Base-by-base conservation (phyloP, 2,329 filamentous ascomycete species). In the Byssochlamys sp. region DNA sequence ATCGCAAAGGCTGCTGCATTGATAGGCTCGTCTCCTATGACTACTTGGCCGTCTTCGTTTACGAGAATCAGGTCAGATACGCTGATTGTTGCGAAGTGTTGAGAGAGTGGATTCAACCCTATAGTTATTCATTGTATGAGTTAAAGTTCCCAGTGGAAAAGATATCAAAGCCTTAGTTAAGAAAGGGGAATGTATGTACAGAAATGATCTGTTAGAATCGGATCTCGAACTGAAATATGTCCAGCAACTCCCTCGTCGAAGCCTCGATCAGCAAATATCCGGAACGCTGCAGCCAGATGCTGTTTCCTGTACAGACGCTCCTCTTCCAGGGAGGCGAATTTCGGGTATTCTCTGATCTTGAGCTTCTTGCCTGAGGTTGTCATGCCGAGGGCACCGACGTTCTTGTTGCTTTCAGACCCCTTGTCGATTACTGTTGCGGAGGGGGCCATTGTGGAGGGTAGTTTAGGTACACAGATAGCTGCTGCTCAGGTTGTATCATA, bases 1-100 rank as follows among this genome's bases (percentile, higher is more conserved):
- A 78, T 79, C 0, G 75, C 73, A 60, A 78, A 79, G 0, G 75
- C 77, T 0, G 77, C 76, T 4, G 75, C 73, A 57, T 78, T 78
- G 60, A 79, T 72, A n/a, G 60, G 67, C 65, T 73, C 74, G 57
- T 73, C 70, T 9, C 74, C 74, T 19, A 73, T 65, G 1, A 75
- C 73, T 1, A 75, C 70, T 24, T 71, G 64, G 25, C 75, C 75
- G 14, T 71, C 65, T 58, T 77, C 74, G 52, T 77, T 73, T 4
- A 76, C 74, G 4, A 77, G 68, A 52, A 77, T 75, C 55, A 78
- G 63, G 56, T 77, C 74, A 1, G 67, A 72, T 26, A 76, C 75
- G 24, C 63, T 62, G 56, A 78, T 73, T 25, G 71, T 70, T 1
- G 67, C 70, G 64, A 80, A 79, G 63, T 79, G 77, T 55, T 69